A percentile compares a stretch with the other conserved stretches of the same genome.
Evolutionary conservation across 2,329 filamentous ascomycete genomes (phyloP).

Genomic region (Dactylonectria estremocensis): DNA sequence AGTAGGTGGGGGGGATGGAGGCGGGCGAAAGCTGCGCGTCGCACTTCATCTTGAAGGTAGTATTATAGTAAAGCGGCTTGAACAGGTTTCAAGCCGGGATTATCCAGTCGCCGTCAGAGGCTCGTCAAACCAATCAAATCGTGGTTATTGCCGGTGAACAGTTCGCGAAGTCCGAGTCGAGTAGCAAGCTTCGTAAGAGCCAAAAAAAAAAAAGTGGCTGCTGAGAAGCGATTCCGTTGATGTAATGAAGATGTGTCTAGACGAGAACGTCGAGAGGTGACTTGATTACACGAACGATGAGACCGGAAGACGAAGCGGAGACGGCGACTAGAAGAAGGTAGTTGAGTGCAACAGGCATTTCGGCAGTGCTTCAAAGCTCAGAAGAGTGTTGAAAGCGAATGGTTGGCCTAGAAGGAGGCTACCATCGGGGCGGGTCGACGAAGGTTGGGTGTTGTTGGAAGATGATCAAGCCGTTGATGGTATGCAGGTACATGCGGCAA

Average conservation of each 20-base stretch:
- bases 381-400: slow-evolving; percentile 43
- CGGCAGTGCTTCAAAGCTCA: slow-evolving; percentile 56
- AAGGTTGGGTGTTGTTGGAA: slow-evolving; percentile 26
- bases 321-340: slow-evolving; percentile 72
- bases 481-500: slow-evolving; percentile 50
- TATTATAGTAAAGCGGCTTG: slow-evolving; percentile 47
- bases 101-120: slow-evolving; percentile 70
- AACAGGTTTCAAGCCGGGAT: slow-evolving; percentile 52
- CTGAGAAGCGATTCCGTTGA: slow-evolving; percentile 58
- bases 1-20: slow-evolving; percentile 61
- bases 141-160: slow-evolving; percentile 55
- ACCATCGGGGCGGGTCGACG: slow-evolving; percentile 51
- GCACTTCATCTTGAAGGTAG: slow-evolving; percentile 71
- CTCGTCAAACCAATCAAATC: slow-evolving; percentile 65
- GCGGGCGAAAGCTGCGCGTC: slow-evolving; percentile 68
- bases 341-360: slow-evolving; percentile 72
- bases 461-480: slow-evolving; percentile 40
- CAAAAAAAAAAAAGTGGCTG: slow-evolving; percentile 44
- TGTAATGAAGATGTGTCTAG: slow-evolving; percentile 62
- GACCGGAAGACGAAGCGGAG: slow-evolving; percentile 73
- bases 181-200: slow-evolving; percentile 60
- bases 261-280: slow-evolving; percentile 57
- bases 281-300: slow-evolving; percentile 69
- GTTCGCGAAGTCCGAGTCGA: slow-evolving; percentile 55
- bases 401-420: slow-evolving; percentile 53